A percentile compares a stretch with the other conserved stretches of the same genome.
Conservation (phyloP, 345 rosid genomes). For the Aquilaria yunnanensis region DNA sequence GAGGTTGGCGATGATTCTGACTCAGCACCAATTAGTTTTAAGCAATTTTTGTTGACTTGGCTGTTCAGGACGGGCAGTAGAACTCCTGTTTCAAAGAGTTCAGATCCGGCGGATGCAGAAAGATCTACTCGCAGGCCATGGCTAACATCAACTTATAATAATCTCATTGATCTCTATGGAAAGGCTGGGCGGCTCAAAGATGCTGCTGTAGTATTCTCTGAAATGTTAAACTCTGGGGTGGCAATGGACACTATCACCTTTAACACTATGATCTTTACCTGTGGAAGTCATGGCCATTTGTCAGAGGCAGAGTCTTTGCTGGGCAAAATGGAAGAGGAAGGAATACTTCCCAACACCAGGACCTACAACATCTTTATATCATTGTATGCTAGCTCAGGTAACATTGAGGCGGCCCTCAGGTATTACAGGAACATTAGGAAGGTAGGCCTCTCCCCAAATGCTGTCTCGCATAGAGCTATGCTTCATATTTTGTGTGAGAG, state of each 20-base stretch:
- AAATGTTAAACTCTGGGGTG: conserved; percentile 78
- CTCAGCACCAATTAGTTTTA: conserved; percentile 49
- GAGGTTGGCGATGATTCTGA: conserved; percentile 31
- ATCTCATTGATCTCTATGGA: conserved; percentile 87
- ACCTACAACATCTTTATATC: conserved; percentile 75
- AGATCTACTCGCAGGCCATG: conserved; percentile 44
- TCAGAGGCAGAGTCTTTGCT: conserved; percentile 78
- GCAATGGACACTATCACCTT: conserved; percentile 69
- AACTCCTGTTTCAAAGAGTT: conserved; percentile 28
- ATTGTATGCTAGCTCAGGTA: conserved; percentile 62
- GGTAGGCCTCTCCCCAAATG: conserved; percentile 74
- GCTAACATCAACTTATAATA: conserved; percentile 68
- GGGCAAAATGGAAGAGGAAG: conserved; percentile 65
- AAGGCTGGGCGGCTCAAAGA: conserved; percentile 80
- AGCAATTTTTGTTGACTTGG: conserved; percentile 75
- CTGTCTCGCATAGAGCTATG: conserved; percentile 63
- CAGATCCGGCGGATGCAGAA: conserved; percentile 22
- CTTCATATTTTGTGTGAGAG: conserved; percentile 61
- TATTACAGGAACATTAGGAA: conserved; percentile 63
- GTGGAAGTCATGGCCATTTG: conserved; percentile 71
- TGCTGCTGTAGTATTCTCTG: conserved; percentile 69
- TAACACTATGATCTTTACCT: conserved; percentile 82
- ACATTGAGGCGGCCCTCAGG: conserved; percentile 54
- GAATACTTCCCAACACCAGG: conserved; percentile 66
- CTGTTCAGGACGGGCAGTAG: conserved; percentile 73